Evolutionary conservation across 352 stramenopile genomes (phyloP).

Genomic region (Phytophthora agathidicida): DNA sequence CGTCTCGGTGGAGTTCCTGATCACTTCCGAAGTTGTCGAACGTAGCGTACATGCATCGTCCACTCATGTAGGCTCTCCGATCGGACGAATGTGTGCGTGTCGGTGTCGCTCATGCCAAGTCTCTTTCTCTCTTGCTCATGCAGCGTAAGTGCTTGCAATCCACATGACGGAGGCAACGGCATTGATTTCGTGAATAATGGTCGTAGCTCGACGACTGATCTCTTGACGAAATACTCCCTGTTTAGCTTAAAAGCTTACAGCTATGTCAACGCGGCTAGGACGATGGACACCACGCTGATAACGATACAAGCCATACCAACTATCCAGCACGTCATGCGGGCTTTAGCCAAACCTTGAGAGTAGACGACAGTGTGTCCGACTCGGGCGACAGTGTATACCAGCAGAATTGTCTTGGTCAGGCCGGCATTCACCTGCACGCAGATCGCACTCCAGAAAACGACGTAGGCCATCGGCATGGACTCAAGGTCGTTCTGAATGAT

Average conservation of each 20-base stretch:
- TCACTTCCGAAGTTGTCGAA: slow-evolving; percentile 10
- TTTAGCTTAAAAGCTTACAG: background rate
- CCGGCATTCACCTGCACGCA: slow-evolving; percentile 38
- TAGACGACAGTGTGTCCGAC: slow-evolving; percentile 53
- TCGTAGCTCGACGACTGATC: slow-evolving; percentile 1
- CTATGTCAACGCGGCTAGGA: slow-evolving; percentile 19
- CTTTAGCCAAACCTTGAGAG: slow-evolving; percentile 34
- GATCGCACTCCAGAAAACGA: slow-evolving; percentile 52
- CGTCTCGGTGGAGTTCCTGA: slow-evolving; percentile 8
- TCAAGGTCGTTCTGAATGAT: slow-evolving; percentile 71
- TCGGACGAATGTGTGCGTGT: slow-evolving; percentile 6
- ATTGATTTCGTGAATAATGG: slow-evolving; percentile 18
- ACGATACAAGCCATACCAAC: slow-evolving; percentile 33
- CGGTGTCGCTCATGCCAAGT: background rate
- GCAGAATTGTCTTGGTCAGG: slow-evolving; percentile 34
- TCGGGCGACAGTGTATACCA: slow-evolving; percentile 51
- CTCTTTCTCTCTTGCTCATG: background rate
- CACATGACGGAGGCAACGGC: background rate
- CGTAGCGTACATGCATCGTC: background rate
- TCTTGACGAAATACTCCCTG: background rate
- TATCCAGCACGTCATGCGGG: slow-evolving; percentile 39
- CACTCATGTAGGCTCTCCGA: too few species aligned
- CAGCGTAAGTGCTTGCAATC: background rate
- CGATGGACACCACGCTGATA: slow-evolving; percentile 16
- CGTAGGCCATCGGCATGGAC: slow-evolving; percentile 60